phyloP scores from a whole-genome alignment of 2,329 filamentous ascomycete species.

The Myriosclerotinia scirpicola region DNA sequence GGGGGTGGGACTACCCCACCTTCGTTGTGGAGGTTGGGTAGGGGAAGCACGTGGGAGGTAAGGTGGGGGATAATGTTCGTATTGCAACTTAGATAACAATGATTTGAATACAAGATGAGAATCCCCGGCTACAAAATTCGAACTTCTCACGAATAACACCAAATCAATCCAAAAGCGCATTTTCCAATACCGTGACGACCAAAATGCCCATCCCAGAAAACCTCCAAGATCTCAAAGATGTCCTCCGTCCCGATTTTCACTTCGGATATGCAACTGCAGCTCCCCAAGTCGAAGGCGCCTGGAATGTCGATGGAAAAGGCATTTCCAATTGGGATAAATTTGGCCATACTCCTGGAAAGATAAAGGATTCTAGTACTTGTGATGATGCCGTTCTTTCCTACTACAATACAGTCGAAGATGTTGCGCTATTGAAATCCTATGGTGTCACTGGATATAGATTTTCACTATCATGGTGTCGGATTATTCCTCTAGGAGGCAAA shows the following conservation, averaged over 20 bases:
- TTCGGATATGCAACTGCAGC: slow-evolving; percentile 79
- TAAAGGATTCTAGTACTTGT: slow-evolving; percentile 72
- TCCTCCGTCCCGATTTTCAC: slow-evolving; percentile 64
- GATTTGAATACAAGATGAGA: neutral
- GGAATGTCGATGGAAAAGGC: slow-evolving; percentile 70
- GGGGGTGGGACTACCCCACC: neutral
- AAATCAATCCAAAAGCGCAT: neutral
- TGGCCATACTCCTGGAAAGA: slow-evolving; percentile 74
- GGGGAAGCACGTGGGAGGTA: neutral
- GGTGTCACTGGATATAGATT: slow-evolving; percentile 77
- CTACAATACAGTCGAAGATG: slow-evolving; percentile 72
- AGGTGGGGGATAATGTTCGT: neutral
- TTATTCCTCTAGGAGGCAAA: slow-evolving; percentile 78
- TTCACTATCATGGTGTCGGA: slow-evolving; percentile 78
- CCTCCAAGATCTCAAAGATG: slow-evolving; percentile 46
- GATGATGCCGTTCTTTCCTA: slow-evolving; percentile 82
- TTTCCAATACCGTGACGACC: neutral
- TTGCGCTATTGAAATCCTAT: slow-evolving; percentile 70
- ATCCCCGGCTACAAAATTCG: neutral
- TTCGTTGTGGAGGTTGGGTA: neutral
- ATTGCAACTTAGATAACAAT: neutral
- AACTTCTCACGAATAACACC: neutral
- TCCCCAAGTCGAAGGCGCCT: slow-evolving; percentile 82
- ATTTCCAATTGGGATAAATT: slow-evolving; percentile 87
- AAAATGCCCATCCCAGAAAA: slow-evolving; percentile 18